Evolutionary conservation across 2,329 filamentous ascomycete genomes (phyloP).

Genomic region (Tothia fuscella): DNA sequence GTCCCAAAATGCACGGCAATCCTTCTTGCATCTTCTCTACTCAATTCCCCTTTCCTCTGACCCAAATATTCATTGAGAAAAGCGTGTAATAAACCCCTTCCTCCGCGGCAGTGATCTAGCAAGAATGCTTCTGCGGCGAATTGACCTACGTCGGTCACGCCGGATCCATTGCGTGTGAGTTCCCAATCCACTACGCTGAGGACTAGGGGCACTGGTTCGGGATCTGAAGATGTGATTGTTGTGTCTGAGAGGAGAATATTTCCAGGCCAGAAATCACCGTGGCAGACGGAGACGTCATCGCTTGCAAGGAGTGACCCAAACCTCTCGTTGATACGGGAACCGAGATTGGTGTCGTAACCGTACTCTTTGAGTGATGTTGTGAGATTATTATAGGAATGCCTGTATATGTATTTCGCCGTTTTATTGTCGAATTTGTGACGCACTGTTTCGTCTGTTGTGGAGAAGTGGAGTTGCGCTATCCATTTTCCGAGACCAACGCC

Average conservation of each 20-base stretch:
- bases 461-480: slow-evolving; percentile 21
- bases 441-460: slow-evolving; percentile 6
- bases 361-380: slow-evolving; percentile 15
- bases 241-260: slow-evolving; percentile 21
- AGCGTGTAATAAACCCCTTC: slow-evolving; percentile 17
- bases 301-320: slow-evolving; percentile 19
- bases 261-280: slow-evolving; percentile 29
- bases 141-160: slow-evolving; percentile 26
- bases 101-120: slow-evolving; percentile 23
- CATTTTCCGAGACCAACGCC: slow-evolving; percentile 21
- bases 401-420: slow-evolving; percentile 19
- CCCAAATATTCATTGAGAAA: slow-evolving; percentile 20
- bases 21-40: slow-evolving; percentile 17
- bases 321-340: slow-evolving; percentile 17
- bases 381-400: slow-evolving; percentile 22
- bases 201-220: neutral
- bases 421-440: slow-evolving; percentile 18
- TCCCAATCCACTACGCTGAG: slow-evolving; percentile 28
- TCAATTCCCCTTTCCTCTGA: slow-evolving; percentile 10
- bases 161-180: slow-evolving; percentile 21
- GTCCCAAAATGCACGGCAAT: slow-evolving; percentile 24
- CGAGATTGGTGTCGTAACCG: slow-evolving; percentile 18
- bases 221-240: slow-evolving; percentile 1
- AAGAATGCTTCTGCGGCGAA: slow-evolving; percentile 27
- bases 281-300: slow-evolving; percentile 24